Evolutionary conservation across 257 asterid genomes (phyloP), one percentile per base, ranked within the genome.

Genomic region (Petunia axillaris): DNA sequence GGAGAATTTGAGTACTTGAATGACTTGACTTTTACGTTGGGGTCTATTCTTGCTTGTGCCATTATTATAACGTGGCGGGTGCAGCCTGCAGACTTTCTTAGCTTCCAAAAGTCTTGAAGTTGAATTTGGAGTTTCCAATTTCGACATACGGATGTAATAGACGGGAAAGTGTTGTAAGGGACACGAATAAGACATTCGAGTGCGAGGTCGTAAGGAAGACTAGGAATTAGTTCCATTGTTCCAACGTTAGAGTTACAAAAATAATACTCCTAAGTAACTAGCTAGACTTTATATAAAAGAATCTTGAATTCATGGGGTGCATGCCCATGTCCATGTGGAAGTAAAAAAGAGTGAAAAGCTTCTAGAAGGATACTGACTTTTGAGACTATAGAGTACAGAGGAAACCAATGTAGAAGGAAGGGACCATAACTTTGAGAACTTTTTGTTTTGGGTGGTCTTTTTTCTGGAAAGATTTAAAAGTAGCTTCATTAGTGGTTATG

Each of bases 181-280:
- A 91, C 78, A 40, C 95, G 85, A 1, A 88, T 80, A 1, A 91
- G 83, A 59, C 98, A 93, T 25, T 91, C 92, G 1, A 87, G 87
- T 3, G 92, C 97, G 39, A 91, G 37, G 66, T 93, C 96, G 37
- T 76, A n/a, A 1, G 96, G 96, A 39, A 93, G 93, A 75, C 85
- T 64, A 6, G 89, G 84, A 52, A 87, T 80, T 37, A 84, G 63
- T 44, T 84, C 84, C 87, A 84, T 84, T 5, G 41, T 3, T 25
- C 38, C 57, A 8, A 10, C 54, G 9, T 52, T 25, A 35, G 1
- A 48, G 36, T 35, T 9, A 43, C 16, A 25, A 25, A 25, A 25
- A 25, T 25, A 25, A 25, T 25, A 25, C 25, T 25, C 25, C 25
- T 25, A 25, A 25, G 25, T 25, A 25, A 25, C 25, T 25, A 25